Evolutionary conservation across 1,284 basidiomycete genomes (phyloP).

Genomic region (Moesziomyces globuligerus): DNA sequence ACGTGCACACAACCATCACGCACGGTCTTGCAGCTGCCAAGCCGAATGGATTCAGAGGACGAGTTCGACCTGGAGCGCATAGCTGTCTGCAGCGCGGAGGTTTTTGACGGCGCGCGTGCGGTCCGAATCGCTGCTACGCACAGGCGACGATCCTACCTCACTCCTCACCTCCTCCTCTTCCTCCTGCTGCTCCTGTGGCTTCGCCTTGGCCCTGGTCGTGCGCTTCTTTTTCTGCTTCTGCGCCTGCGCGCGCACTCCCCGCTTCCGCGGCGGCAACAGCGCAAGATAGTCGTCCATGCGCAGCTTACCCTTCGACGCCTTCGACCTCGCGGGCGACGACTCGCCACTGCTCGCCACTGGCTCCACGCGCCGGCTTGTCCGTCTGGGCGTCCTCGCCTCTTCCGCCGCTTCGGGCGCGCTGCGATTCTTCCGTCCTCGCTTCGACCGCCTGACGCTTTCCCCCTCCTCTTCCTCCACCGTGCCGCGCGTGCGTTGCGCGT

Average conservation of each 20-base stretch:
- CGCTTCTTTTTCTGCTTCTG: constrained; percentile 11
- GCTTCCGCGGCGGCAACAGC: constrained; percentile 20
- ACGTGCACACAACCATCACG: too few species aligned
- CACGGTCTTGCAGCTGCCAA: too few species aligned
- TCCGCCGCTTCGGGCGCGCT: background rate
- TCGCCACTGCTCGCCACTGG: too few species aligned
- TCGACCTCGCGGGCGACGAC: too few species aligned
- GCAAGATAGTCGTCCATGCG: constrained; percentile 23
- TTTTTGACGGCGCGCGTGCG: constrained; percentile 29
- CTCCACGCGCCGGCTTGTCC: too few species aligned
- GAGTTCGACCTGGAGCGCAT: constrained; percentile 18
- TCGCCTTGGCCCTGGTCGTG: constrained; percentile 3
- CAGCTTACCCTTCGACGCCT: constrained; percentile 16
- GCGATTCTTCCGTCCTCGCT: background rate
- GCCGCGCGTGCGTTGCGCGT: constrained; percentile 3
- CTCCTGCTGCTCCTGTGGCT: constrained; percentile 2
- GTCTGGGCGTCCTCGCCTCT: too few species aligned
- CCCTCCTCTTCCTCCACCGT: background rate
- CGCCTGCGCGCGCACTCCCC: background rate
- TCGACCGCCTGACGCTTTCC: too few species aligned
- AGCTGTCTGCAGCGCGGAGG: constrained; percentile 20
- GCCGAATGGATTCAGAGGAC: too few species aligned
- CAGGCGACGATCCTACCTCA: constrained; percentile 9
- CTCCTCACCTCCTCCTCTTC: constrained; percentile 9
- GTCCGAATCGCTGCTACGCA: constrained; percentile 33